A percentile compares a stretch with the other conserved stretches of the same genome.
phyloP scores from a whole-genome alignment of 768 basidiomycete species.

The Hirschioporus abietinus region DNA sequence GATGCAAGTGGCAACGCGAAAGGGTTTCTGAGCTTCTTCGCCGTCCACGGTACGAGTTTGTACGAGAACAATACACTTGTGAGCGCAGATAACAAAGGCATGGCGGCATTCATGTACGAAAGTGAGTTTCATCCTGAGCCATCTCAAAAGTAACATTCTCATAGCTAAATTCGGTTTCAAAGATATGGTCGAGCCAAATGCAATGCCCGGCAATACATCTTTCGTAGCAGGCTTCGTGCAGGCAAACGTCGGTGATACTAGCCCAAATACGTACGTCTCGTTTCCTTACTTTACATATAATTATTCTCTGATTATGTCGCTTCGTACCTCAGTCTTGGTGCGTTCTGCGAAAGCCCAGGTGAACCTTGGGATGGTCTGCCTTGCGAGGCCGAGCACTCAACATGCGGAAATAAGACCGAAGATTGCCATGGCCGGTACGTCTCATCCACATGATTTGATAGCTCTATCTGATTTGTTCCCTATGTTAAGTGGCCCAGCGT shows the following conservation, averaged over 20 bases:
- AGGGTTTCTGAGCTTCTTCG: conserved; percentile 69
- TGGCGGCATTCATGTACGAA: conserved; percentile 80
- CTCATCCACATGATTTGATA: conserved; percentile 5
- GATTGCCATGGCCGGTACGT: conserved; percentile 67
- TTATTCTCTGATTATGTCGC: conserved; percentile 2
- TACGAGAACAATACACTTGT: conserved; percentile 84
- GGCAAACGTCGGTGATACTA: conserved; percentile 79
- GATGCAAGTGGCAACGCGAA: conserved; percentile 50
- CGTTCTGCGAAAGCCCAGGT: conserved; percentile 76
- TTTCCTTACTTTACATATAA: background rate
- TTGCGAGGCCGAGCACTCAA: conserved; percentile 69
- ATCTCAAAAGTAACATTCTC: background rate
- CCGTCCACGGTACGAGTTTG: conserved; percentile 78
- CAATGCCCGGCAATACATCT: conserved; percentile 61
- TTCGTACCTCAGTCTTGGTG: conserved; percentile 43
- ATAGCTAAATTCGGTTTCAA: conserved; percentile 6
- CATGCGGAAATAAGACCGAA: conserved; percentile 63
- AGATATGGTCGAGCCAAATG: conserved; percentile 59
- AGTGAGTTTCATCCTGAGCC: conserved; percentile 28
- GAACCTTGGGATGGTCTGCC: conserved; percentile 57
- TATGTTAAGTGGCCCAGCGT: conserved; percentile 60
- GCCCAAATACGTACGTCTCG: conserved; percentile 64
- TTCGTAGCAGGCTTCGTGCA: conserved; percentile 77
- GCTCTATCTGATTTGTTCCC: background rate
- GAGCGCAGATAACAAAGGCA: conserved; percentile 79